These are phyloP conservation scores for Pythium dissimile DNA, from an alignment of 352 stramenopile species.

Conservation along the genomic window DNA sequence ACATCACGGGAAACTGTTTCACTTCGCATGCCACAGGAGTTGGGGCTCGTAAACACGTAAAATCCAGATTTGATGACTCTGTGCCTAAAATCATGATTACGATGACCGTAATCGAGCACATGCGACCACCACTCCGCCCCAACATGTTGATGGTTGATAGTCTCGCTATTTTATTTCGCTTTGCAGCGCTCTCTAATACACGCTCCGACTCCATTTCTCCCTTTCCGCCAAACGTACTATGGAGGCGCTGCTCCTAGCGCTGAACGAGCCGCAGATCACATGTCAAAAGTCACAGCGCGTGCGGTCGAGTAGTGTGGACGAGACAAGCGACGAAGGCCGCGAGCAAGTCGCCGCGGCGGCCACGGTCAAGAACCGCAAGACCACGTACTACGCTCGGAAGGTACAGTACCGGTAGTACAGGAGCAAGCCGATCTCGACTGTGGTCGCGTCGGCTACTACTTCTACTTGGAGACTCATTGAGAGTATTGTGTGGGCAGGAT, in stretches of 20 bases:
- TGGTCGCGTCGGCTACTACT: not conserved
- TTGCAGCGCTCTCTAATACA: too few species aligned
- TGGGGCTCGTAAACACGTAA: too few species aligned
- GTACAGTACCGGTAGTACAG: not conserved
- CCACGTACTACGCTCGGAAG: conserved; percentile 13
- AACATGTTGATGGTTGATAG: too few species aligned
- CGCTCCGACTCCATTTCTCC: too few species aligned
- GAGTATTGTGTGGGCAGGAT: not conserved
- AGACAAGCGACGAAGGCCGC: not conserved
- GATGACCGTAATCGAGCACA: too few species aligned
- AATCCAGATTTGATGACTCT: too few species aligned
- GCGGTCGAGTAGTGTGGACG: not conserved
- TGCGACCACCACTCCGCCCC: too few species aligned
- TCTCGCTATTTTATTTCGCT: too few species aligned
- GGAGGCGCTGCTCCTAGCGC: not conserved
- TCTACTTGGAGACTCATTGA: not conserved
- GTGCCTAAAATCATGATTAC: too few species aligned
- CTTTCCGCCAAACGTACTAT: not conserved
- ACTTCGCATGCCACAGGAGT: too few species aligned
- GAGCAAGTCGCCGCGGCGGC: not conserved
- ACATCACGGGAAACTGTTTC: too few species aligned
- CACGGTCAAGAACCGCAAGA: conserved; percentile 1
- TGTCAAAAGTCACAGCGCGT: too few species aligned
- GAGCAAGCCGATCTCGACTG: not conserved
- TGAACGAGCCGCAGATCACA: not conserved